phyloP scores from a whole-genome alignment of 2,329 filamentous ascomycete genomes.

The Alternaria triticimaculans region DNA sequence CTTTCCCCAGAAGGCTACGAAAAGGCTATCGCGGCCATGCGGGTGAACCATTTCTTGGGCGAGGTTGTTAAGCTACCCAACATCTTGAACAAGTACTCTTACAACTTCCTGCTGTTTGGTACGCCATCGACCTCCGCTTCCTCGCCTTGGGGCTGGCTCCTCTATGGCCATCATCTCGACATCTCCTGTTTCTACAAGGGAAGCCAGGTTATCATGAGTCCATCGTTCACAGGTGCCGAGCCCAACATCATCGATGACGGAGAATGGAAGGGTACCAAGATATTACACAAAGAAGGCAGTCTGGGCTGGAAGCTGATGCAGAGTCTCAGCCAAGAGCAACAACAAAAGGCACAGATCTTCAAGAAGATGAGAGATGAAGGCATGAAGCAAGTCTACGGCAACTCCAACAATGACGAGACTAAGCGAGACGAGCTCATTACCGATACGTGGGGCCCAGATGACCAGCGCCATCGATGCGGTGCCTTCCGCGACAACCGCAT shows the following conservation, averaged over 20 bases:
- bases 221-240: slow-evolving; percentile 82
- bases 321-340: slow-evolving; percentile 56
- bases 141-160: slow-evolving; percentile 72
- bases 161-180: slow-evolving; percentile 82
- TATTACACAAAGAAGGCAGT: slow-evolving; percentile 69
- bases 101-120: slow-evolving; percentile 78
- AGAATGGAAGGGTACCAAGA: slow-evolving; percentile 67
- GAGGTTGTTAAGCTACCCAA: slow-evolving; percentile 66
- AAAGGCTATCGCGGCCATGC: slow-evolving; percentile 74
- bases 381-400: slow-evolving; percentile 61
- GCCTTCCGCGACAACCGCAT: slow-evolving; percentile 80
- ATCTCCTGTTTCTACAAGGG: slow-evolving; percentile 72
- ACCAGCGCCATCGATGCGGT: slow-evolving; percentile 79
- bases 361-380: slow-evolving; percentile 66
- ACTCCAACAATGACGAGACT: slow-evolving; percentile 32
- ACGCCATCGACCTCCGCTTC: slow-evolving; percentile 58
- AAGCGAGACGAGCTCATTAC: slow-evolving; percentile 49
- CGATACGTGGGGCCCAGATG: slow-evolving; percentile 79
- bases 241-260: slow-evolving; percentile 76
- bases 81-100: slow-evolving; percentile 77
- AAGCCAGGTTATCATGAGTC: slow-evolving; percentile 70
- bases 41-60: slow-evolving; percentile 77
- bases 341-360: slow-evolving; percentile 63
- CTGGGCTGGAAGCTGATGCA: slow-evolving; percentile 75
- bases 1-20: slow-evolving; percentile 74